These are phyloP conservation scores for Daedalea quercina DNA, from an alignment of 768 basidiomycete genomes.

Conservation along the genomic window DNA sequence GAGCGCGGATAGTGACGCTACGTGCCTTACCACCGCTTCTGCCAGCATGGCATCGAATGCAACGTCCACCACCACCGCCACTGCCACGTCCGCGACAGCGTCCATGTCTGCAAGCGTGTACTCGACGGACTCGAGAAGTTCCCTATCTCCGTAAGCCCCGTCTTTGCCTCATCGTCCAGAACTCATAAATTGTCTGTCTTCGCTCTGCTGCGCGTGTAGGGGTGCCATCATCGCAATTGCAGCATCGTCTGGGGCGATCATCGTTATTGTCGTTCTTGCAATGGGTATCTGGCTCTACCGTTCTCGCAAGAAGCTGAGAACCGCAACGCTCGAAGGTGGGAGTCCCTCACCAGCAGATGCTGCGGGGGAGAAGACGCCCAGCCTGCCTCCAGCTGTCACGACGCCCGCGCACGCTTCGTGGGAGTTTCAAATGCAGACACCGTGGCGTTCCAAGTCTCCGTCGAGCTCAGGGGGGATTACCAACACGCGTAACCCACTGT, in stretches of 20 bases:
- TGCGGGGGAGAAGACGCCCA: not conserved
- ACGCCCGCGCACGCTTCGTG: not conserved
- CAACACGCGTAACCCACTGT: constrained; percentile 7
- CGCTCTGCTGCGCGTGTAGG: constrained; percentile 20
- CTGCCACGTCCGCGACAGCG: constrained; percentile 3
- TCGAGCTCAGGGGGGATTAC: not conserved
- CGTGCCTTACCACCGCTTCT: constrained; percentile 16
- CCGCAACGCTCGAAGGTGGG: not conserved
- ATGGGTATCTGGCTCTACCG: constrained; percentile 38
- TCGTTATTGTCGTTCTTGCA: constrained; percentile 33
- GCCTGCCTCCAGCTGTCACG: not conserved
- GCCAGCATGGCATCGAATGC: not conserved
- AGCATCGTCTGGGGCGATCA: constrained; percentile 29
- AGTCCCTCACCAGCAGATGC: not conserved
- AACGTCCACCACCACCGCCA: constrained; percentile 25
- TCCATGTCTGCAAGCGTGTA: constrained; percentile 10
- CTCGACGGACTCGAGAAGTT: not conserved
- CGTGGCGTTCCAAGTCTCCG: not conserved
- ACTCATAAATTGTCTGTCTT: not conserved
- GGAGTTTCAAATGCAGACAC: not conserved
- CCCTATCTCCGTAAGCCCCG: not conserved
- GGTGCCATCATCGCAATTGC: constrained; percentile 40
- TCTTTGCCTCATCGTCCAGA: not conserved
- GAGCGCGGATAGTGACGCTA: constrained; percentile 15
- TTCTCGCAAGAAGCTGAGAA: constrained; percentile 21